Conservation (phyloP, 176 grass and related monocot genomes). For the Cenchrus purpureus region DNA sequence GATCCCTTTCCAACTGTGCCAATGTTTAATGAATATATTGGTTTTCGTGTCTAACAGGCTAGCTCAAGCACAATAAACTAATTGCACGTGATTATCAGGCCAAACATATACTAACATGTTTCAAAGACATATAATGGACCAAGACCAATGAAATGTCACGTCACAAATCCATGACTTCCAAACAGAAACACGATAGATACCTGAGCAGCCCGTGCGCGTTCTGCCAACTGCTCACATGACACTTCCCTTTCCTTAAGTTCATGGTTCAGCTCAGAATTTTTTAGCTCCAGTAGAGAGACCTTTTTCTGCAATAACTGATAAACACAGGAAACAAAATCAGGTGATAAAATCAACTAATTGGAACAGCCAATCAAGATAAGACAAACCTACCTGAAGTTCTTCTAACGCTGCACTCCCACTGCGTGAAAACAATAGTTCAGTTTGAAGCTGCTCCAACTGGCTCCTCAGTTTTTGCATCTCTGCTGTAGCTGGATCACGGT, state of each 20-base stretch:
- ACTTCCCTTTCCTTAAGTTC: slow-evolving; percentile 70
- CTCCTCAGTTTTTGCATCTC: slow-evolving; percentile 85
- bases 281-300: slow-evolving; percentile 70
- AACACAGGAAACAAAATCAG: slow-evolving; percentile 28
- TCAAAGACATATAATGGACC: background rate
- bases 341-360: slow-evolving; percentile 3
- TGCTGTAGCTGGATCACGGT: slow-evolving; percentile 81
- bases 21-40: slow-evolving; percentile 31
- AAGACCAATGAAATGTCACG: background rate
- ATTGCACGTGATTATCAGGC: background rate
- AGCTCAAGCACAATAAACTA: background rate
- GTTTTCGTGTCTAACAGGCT: background rate
- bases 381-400: slow-evolving; percentile 79
- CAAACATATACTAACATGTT: background rate
- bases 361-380: background rate
- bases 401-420: slow-evolving; percentile 79
- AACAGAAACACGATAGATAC: slow-evolving; percentile 44
- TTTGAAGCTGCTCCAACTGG: slow-evolving; percentile 82
- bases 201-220: slow-evolving; percentile 66
- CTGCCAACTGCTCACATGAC: slow-evolving; percentile 65
- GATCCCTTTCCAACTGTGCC: slow-evolving; percentile 80
- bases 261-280: slow-evolving; percentile 70
- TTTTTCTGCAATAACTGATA: slow-evolving; percentile 84
- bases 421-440: slow-evolving; percentile 79
- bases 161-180: background rate